Evolutionary conservation across 1,284 basidiomycete genomes (phyloP), one percentile per base, ranked within the genome.

Genomic region (Ustilago bromivora): DNA sequence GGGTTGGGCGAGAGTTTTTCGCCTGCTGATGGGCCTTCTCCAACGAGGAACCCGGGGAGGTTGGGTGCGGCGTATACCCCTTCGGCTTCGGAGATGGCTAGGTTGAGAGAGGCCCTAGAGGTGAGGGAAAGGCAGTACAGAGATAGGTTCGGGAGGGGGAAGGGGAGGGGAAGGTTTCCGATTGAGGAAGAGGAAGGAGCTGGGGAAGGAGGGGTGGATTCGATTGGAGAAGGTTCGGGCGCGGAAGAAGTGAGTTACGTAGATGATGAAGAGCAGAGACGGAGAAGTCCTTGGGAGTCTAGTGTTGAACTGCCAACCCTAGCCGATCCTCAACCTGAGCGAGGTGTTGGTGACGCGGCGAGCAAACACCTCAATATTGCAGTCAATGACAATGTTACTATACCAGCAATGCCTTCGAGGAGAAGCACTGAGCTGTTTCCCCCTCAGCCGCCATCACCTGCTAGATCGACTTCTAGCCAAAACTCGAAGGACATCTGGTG

Each of bases 101-200:
- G 71, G 46, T 54, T 78, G 57, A 57, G 67, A 15, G 68, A 78
- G 35, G 76, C 76, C 19, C 61, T 78, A 32, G 57, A 66, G 28
- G 76, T 75, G 53, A 49, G 76, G 8, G 76, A 78, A 53, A 47
- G 76, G 19, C 68, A 71, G 57, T 78, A 74, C 23, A 59, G 60
- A 38, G 41, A 64, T 28, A 66, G 68, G 5, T 69, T 78, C 31
- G 68, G 52, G 38, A 52, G 60, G 3, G 34, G 61, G 5, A 40
- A 32, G 55, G 11, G 23, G 3, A 57, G 19, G 6, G 36, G 35
- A 7, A 58, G 69, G n/a, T 72, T 76, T 32, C 38, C 69, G 15
- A 76, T 72, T 12, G 65, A 65, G 12, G 71, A 71, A 3, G 77
- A 66, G 13, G 62, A 67, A 9, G 57, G 56, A 15, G 57, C 38